Base-by-base conservation (phyloP, 371 early-diverging fungal species). In the Mortierella sp. region DNA sequence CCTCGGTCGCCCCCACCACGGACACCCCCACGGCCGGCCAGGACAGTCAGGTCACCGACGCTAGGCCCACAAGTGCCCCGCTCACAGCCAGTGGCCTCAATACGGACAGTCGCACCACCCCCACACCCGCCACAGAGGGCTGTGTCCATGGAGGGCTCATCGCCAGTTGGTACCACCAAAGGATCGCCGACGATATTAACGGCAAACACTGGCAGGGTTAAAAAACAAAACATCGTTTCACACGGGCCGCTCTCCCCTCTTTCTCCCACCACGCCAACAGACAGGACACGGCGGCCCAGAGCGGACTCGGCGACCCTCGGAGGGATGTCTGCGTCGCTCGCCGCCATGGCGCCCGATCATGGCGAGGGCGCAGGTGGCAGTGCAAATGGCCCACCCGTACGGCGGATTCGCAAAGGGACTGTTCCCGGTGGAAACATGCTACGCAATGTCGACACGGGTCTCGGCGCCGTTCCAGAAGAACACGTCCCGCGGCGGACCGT, bases 221-320 rank as follows among this genome's bases (percentile, higher is more conserved):
- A 55, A 42, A 21, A 41, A 27, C 5, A 7, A 3, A 16, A 10
- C 16, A 27, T 23, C 43, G 55, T 55, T 18, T 55, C 55, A 38
- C 56, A 55, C 28, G 56, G 56, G n/a, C 56, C 56, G 10, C 56
- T 55, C 38, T 26, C 56, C 14, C 49, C 49, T 16, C 24, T 48
- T 7, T 55, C 43, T 13, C 38, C 53, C 14, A 27, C 56, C 4
- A 26, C 21, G 8, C 26, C 24, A 24, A n/a, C n/a, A n/a, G n/a
- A n/a, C n/a, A 48, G 26, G 26, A 3, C 49, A 16, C 24, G 21
- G 8, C 49, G 49, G 49, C 49, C 42, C 4, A 42, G 56, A 30
- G 27, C 45, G 26, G 56, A 55, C n/a, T n/a, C n/a, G n/a, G n/a
- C n/a, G n/a, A n/a, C n/a, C n/a, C n/a, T n/a, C n/a, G n/a, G n/a